Base-by-base conservation (phyloP, 495 filamentous ascomycete genomes). In the Neurospora terricola region DNA sequence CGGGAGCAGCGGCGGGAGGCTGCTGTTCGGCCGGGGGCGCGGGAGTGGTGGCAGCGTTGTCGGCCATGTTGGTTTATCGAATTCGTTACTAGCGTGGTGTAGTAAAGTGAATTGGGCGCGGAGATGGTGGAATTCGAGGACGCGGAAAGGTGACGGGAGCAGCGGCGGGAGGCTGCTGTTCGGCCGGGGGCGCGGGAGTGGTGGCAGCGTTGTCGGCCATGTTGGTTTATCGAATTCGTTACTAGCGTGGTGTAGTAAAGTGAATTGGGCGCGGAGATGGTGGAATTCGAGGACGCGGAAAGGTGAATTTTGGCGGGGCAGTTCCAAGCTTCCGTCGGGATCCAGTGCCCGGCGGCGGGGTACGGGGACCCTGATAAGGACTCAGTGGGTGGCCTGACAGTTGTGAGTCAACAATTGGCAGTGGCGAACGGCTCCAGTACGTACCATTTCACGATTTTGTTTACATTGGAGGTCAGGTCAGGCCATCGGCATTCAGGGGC, bases 1-100 rank as follows among this genome's bases (percentile, higher is more conserved):
- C n/a, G n/a, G n/a, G n/a, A n/a, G n/a, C 38, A 12, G 76, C 77
- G 10, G 75, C 69, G 16, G 77, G 75, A 70, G 77, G 77, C 48
- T 59, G 48, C 48, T 59, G 48, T 30, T 59, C 48, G 23, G 48
- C 48, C 11, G 48, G 48, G 48, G 48, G 2, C 5, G 48, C 48
- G 48, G 23, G 48, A 59, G 48, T 59, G 48, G 23, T 59, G 23
- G 48, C 48, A 30, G 48, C 48, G 48, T 30, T 59, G 48, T 59
- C 48, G 48, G 48, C 23, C 48, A 59, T 59, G 48, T 59, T 59
- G 48, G 4, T 59, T 59, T 59, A 5, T 59, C 23, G 48, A 30
- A 59, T 59, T 59, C 23, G 48, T 30, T 30, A 16, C 48, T 59
- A 59, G 48, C 12, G 48, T 59, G 23, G 48, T 59, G 48, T 27